Evolutionary conservation across 257 asterid species (phyloP).

Genomic region (Penstemon eatonii): DNA sequence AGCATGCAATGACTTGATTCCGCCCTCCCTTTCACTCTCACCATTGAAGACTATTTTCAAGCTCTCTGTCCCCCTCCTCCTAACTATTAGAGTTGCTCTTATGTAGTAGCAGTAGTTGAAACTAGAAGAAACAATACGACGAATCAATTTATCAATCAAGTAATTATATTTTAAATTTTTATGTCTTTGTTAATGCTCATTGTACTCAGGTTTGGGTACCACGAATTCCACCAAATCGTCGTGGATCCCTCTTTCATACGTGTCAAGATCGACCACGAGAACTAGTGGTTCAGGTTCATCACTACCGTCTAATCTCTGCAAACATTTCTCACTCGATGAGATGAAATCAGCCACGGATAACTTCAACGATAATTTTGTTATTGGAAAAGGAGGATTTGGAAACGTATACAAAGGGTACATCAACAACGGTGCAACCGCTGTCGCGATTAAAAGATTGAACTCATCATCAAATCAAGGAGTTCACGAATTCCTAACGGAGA

Average conservation of each 20-base stretch:
- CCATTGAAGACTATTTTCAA: too few relatives aligned
- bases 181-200: too few relatives aligned
- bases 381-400: conserved; percentile 66
- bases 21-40: too few relatives aligned
- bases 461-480: conserved; percentile 54
- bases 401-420: conserved; percentile 56
- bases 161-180: too few relatives aligned
- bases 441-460: conserved; percentile 53
- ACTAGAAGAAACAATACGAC: too few relatives aligned
- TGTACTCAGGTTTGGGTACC: background rate
- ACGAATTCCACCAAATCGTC: conserved; percentile 34
- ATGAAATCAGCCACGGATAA: conserved; percentile 43
- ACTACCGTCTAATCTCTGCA: conserved; percentile 39
- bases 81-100: background rate
- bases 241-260: conserved; percentile 33
- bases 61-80: background rate
- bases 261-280: conserved; percentile 32
- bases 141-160: background rate
- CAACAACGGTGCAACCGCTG: conserved; percentile 35
- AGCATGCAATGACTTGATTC: too few relatives aligned
- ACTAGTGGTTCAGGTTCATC: conserved; percentile 27
- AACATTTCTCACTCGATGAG: conserved; percentile 49
- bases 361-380: conserved; percentile 40
- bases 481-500: conserved; percentile 63
- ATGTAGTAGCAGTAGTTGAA: background rate